phyloP scores from a whole-genome alignment of 2,329 filamentous ascomycete species.

The Pochonia chlamydosporia region DNA sequence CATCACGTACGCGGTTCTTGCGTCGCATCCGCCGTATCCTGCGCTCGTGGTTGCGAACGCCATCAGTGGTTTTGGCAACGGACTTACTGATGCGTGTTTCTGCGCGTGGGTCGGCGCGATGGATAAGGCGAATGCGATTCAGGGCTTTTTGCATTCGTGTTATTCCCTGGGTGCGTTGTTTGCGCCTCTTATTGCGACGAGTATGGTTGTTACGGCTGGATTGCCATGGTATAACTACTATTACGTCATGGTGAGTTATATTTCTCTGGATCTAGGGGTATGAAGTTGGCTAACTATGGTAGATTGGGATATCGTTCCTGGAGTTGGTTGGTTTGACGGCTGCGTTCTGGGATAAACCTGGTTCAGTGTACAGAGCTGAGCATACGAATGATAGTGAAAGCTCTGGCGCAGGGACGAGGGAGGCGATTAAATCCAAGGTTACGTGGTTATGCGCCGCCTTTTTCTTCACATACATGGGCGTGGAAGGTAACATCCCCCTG shows the following conservation, averaged over 20 bases:
- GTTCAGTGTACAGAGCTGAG: slow-evolving; percentile 42
- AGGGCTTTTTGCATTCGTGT: slow-evolving; percentile 59
- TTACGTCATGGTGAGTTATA: slow-evolving; percentile 57
- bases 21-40: slow-evolving; percentile 58
- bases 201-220: slow-evolving; percentile 54
- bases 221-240: slow-evolving; percentile 65
- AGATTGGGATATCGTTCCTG: slow-evolving; percentile 43
- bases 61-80: slow-evolving; percentile 62
- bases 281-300: neutral
- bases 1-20: slow-evolving; percentile 53
- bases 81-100: slow-evolving; percentile 49
- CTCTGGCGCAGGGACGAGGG: slow-evolving; percentile 25
- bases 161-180: slow-evolving; percentile 62
- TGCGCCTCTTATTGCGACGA: slow-evolving; percentile 59
- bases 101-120: slow-evolving; percentile 55
- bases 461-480: slow-evolving; percentile 66
- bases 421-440: slow-evolving; percentile 39
- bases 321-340: slow-evolving; percentile 46
- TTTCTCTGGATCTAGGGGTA: slow-evolving; percentile 8
- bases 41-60: slow-evolving; percentile 57
- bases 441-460: slow-evolving; percentile 66
- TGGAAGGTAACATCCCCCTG: slow-evolving; percentile 47
- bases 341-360: slow-evolving; percentile 57
- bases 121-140: slow-evolving; percentile 61
- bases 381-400: slow-evolving; percentile 21